phyloP scores from a whole-genome alignment of 2,329 filamentous ascomycete species.

The Penicillium sp. region DNA sequence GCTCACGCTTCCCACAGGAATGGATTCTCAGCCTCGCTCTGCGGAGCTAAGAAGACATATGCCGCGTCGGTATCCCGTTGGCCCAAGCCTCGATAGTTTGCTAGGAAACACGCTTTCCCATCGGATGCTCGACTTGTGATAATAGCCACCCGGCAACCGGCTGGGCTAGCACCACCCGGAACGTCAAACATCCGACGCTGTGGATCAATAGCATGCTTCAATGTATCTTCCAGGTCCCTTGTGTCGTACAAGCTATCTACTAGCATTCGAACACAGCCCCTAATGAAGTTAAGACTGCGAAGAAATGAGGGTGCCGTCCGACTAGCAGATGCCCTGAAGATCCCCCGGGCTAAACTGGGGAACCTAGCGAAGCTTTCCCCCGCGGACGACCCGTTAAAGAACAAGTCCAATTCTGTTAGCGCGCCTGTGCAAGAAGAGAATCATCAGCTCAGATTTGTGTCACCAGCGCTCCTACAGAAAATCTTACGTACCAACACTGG shows the following conservation, averaged over 20 bases:
- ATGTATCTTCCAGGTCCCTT: not conserved
- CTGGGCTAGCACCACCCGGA: not conserved
- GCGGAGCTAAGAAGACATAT: constrained; percentile 7
- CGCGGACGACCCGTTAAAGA: constrained; percentile 9
- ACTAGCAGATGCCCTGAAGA: constrained; percentile 3
- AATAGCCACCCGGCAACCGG: constrained; percentile 11
- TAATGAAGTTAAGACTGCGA: not conserved
- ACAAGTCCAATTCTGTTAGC: constrained; percentile 10
- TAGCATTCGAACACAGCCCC: not conserved
- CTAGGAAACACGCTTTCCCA: constrained; percentile 13
- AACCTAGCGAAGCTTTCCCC: constrained; percentile 11
- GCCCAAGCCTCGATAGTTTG: constrained; percentile 14
- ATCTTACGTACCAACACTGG: constrained; percentile 15
- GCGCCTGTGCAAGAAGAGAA: constrained; percentile 5
- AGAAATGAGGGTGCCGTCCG: no score
- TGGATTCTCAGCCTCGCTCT: constrained; percentile 7
- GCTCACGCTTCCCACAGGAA: not conserved
- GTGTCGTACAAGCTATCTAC: constrained; percentile 13
- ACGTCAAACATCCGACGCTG: constrained; percentile 11
- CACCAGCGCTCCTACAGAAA: no score
- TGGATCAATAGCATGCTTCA: constrained; percentile 2
- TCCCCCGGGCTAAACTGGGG: constrained; percentile 11
- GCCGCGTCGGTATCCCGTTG: not conserved
- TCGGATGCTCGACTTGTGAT: constrained; percentile 14
- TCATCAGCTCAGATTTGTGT: no score